Conservation (phyloP, 129 eudicot genomes). For the Helianthus tuberosus region DNA sequence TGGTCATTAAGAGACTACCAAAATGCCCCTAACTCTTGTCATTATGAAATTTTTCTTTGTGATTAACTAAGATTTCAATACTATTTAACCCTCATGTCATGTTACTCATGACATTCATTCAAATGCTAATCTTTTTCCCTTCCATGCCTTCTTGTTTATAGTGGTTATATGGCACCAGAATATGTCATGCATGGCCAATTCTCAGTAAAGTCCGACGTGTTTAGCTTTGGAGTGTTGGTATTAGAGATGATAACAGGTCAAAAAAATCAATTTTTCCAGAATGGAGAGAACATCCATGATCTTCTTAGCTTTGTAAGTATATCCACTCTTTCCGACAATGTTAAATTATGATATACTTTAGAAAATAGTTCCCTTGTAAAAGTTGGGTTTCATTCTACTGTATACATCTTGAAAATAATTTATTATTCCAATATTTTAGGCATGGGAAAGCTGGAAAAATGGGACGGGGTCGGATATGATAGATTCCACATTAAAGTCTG, state of each 20-base stretch:
- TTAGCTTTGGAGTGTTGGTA: constrained; percentile 33
- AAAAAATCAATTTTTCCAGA: neutral
- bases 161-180: constrained; percentile 1
- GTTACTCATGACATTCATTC: no score
- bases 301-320: constrained; percentile 10
- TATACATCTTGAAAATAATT: no score
- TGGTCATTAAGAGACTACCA: no score
- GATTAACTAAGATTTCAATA: neutral
- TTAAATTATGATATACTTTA: neutral
- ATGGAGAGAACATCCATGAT: neutral
- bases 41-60: no score
- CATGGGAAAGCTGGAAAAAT: neutral
- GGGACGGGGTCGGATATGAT: neutral
- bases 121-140: neutral
- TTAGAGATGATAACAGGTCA: constrained; percentile 24
- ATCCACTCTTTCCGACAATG: no score
- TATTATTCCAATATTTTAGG: neutral
- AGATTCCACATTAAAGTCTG: neutral
- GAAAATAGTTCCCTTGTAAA: no score
- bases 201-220: constrained; percentile 34
- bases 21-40: no score
- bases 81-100: no score
- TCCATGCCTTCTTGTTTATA: neutral
- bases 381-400: no score
- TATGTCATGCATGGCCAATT: constrained; percentile 3